These are phyloP conservation scores for Alternaria novae-zelandiae DNA, from an alignment of 2,329 filamentous ascomycete genomes.

Conservation along the genomic window DNA sequence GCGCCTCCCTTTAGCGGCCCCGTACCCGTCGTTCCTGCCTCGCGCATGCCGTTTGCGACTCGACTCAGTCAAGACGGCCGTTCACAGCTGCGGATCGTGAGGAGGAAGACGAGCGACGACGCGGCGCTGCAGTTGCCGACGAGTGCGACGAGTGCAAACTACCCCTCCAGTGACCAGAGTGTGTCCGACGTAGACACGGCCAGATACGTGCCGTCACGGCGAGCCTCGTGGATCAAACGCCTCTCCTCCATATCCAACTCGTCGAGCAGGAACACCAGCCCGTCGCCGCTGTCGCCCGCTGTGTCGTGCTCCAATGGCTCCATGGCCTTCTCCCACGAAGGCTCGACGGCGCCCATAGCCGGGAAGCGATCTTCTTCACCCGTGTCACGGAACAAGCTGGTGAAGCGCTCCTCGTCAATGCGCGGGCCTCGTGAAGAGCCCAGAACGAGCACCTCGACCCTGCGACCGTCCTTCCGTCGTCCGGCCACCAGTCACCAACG, in stretches of 20 bases:
- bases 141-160: slow-evolving; percentile 20
- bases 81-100: slow-evolving; percentile 36
- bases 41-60: slow-evolving; percentile 34
- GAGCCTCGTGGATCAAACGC: slow-evolving; percentile 73
- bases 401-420: slow-evolving; percentile 72
- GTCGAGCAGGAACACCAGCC: slow-evolving; percentile 68
- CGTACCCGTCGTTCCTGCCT: slow-evolving; percentile 29
- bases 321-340: slow-evolving; percentile 53
- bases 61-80: slow-evolving; percentile 40
- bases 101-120: slow-evolving; percentile 43
- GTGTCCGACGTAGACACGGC: slow-evolving; percentile 34
- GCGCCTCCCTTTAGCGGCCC: slow-evolving; percentile 32
- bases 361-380: slow-evolving; percentile 48
- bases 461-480: slow-evolving; percentile 70
- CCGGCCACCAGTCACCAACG: slow-evolving; percentile 82
- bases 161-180: slow-evolving; percentile 29
- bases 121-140: slow-evolving; percentile 26
- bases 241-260: slow-evolving; percentile 71
- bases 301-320: slow-evolving; percentile 68
- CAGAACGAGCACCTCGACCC: slow-evolving; percentile 62
- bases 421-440: slow-evolving; percentile 55
- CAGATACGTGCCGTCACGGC: slow-evolving; percentile 40
- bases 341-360: slow-evolving; percentile 70
- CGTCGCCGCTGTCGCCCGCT: slow-evolving; percentile 70
- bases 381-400: slow-evolving; percentile 74